Conservation (phyloP, 306 rosid genomes). For the Pyrus bretschneideri region DNA sequence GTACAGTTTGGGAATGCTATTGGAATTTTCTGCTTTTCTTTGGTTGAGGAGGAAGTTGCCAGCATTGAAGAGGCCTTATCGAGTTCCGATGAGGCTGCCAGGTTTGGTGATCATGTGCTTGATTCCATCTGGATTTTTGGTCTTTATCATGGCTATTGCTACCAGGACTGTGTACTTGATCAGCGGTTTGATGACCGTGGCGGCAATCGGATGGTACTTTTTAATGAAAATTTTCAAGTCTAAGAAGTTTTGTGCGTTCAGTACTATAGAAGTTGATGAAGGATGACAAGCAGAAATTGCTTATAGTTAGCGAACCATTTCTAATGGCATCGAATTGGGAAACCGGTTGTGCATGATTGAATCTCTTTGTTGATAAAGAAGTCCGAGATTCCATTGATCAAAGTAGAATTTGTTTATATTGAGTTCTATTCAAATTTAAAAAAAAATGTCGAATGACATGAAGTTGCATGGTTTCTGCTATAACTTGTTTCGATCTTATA, state of each 20-base stretch:
- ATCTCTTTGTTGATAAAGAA: background rate
- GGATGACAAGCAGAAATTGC: background rate
- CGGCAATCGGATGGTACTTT: conserved; percentile 22
- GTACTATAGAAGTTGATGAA: conserved; percentile 7
- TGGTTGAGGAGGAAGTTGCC: conserved; percentile 30
- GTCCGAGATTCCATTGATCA: background rate
- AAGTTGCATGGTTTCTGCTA: background rate
- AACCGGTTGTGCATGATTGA: background rate
- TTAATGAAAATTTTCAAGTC: conserved; percentile 15
- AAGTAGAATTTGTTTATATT: background rate
- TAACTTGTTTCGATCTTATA: background rate
- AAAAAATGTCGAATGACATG: background rate
- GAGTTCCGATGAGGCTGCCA: conserved; percentile 17
- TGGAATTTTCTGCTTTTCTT: conserved; percentile 26
- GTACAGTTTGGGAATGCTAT: conserved; percentile 29
- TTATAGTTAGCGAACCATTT: background rate
- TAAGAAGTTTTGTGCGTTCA: conserved; percentile 13
- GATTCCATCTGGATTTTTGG: conserved; percentile 25
- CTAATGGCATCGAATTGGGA: background rate
- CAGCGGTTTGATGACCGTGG: conserved; percentile 18
- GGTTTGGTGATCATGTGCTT: conserved; percentile 26
- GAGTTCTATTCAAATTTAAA: background rate
- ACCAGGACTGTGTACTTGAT: conserved; percentile 19
- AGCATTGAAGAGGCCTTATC: conserved; percentile 12
- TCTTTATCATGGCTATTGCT: conserved; percentile 24